Evolutionary conservation across 2,329 filamentous ascomycete genomes (phyloP).

Genomic region (Colletotrichum lentis): DNA sequence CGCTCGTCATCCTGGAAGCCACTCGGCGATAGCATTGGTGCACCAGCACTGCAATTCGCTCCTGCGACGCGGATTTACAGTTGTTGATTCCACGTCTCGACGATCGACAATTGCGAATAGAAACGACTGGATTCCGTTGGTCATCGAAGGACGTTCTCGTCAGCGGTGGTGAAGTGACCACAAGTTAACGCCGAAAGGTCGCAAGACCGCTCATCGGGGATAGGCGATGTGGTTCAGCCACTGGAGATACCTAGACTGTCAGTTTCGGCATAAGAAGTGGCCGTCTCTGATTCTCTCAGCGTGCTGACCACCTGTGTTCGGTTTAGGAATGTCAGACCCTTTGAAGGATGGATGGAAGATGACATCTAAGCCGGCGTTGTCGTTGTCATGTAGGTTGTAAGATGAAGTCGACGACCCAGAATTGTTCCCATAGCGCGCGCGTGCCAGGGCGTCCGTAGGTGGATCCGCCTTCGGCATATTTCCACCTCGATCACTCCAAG

Average conservation of each 20-base stretch:
- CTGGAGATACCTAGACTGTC: constrained; percentile 15
- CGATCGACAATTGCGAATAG: neutral
- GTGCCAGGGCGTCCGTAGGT: constrained; percentile 13
- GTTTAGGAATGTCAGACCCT: neutral
- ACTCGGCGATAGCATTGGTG: neutral
- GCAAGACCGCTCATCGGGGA: constrained; percentile 20
- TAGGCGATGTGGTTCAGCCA: constrained; percentile 24
- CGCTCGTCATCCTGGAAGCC: neutral
- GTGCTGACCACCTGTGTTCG: neutral
- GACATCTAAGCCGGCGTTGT: neutral
- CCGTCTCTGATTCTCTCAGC: neutral
- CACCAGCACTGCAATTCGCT: neutral
- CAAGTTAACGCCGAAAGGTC: constrained; percentile 23
- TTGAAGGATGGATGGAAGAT: neutral
- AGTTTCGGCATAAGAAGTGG: neutral
- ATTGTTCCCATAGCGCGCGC: neutral
- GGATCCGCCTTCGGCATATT: constrained; percentile 34
- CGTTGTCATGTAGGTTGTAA: neutral
- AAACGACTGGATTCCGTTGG: neutral
- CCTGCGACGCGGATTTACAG: neutral
- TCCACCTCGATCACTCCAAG: constrained; percentile 17
- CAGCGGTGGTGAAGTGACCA: neutral
- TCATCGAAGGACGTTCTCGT: neutral
- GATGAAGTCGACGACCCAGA: constrained; percentile 14
- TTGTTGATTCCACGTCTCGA: neutral